Percentiles rank a stretch among this genome's conserved stretches.
phyloP scores from a whole-genome alignment of 495 filamentous ascomycete species.

The Bacidia gigantensis region DNA sequence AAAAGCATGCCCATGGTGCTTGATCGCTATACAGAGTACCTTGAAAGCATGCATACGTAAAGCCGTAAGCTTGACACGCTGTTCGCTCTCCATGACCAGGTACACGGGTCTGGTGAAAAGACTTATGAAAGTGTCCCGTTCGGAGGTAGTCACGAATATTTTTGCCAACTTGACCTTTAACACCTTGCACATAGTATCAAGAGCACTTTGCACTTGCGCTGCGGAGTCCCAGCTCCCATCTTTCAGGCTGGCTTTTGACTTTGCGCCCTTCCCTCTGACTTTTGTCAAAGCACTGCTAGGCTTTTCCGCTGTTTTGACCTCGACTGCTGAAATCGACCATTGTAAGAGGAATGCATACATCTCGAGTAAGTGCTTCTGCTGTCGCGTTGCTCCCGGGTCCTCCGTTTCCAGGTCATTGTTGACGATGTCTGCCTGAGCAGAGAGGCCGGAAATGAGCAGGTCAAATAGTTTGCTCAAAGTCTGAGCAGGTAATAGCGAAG shows the following conservation, averaged over 20 bases:
- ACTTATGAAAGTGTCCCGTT: slow-evolving; percentile 85
- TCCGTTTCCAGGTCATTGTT: slow-evolving; percentile 79
- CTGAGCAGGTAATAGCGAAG: slow-evolving; percentile 63
- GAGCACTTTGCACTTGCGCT: slow-evolving; percentile 68
- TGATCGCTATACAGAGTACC: slow-evolving; percentile 89
- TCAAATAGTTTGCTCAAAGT: slow-evolving; percentile 89
- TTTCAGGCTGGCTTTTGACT: slow-evolving; percentile 50
- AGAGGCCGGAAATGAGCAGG: slow-evolving; percentile 80
- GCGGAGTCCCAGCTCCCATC: slow-evolving; percentile 82
- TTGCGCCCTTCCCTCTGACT: slow-evolving; percentile 60
- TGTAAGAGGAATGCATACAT: slow-evolving; percentile 90
- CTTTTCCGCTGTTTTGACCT: slow-evolving; percentile 87
- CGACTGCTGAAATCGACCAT: slow-evolving; percentile 86
- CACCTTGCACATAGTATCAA: slow-evolving; percentile 92
- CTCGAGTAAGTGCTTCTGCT: slow-evolving; percentile 83
- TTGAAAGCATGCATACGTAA: slow-evolving; percentile 96
- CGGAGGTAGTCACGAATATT: slow-evolving; percentile 92
- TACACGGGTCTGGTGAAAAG: slow-evolving; percentile 91
- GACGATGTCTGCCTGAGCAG: slow-evolving; percentile 77
- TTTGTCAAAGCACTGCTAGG: slow-evolving; percentile 49
- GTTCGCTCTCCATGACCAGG: slow-evolving; percentile 84
- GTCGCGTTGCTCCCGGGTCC: slow-evolving; percentile 70
- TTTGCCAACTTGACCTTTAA: slow-evolving; percentile 82
- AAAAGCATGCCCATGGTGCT: slow-evolving; percentile 95
- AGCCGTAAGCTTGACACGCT: slow-evolving; percentile 76